phyloP scores from a whole-genome alignment of 192 early-diverging fungal species.

The Phlyctochytrium arcticum region DNA sequence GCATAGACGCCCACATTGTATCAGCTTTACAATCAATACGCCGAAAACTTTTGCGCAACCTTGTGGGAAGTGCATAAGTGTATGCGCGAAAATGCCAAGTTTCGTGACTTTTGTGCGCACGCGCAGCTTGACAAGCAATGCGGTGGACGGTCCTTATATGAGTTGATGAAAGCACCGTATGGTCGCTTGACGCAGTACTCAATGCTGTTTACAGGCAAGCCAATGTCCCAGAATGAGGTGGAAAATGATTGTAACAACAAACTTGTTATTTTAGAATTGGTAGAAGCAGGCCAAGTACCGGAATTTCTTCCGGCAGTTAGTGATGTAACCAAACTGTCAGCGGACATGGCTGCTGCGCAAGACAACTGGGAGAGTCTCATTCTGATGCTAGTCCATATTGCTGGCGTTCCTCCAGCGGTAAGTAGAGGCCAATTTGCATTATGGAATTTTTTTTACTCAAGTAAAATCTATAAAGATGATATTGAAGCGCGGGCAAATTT shows the following conservation, averaged over 20 bases:
- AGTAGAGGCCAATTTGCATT: neutral
- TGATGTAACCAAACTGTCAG: neutral
- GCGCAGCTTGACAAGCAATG: constrained; percentile 12
- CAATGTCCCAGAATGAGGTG: neutral
- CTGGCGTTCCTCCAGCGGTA: constrained; percentile 17
- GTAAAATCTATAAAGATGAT: constrained; percentile 6
- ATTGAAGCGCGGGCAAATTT: constrained; percentile 3
- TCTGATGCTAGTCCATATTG: constrained; percentile 20
- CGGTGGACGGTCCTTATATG: constrained; percentile 12
- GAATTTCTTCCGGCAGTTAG: neutral
- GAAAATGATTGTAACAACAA: too few species aligned
- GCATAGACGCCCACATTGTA: constrained; percentile 5
- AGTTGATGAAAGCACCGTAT: constrained; percentile 15
- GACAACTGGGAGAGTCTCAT: constrained; percentile 11
- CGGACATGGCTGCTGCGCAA: constrained; percentile 3
- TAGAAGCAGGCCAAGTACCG: constrained; percentile 6
- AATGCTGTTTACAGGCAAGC: constrained; percentile 1
- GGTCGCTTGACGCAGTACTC: constrained; percentile 6
- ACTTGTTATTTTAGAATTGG: too few species aligned
- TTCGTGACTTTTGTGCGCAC: constrained; percentile 17
- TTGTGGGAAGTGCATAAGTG: constrained; percentile 20
- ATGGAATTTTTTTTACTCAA: neutral
- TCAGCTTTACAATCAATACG: constrained; percentile 20
- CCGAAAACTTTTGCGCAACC: neutral
- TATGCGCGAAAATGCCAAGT: constrained; percentile 12